Base-by-base conservation (phyloP, 148 eudicot genomes). In the Diospyros kaki region DNA sequence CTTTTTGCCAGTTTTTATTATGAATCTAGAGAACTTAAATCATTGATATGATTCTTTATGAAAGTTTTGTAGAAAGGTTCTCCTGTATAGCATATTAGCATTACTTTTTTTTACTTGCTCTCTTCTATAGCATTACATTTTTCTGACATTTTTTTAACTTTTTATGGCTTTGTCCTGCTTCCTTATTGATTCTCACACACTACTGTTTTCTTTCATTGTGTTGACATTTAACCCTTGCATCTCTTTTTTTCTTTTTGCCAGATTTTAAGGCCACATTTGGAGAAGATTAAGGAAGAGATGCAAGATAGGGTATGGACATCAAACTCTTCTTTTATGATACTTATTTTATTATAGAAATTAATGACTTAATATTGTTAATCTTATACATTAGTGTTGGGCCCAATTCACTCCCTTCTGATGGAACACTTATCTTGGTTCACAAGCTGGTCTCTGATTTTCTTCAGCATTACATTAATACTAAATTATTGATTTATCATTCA, bases 251-350 rank as follows among this genome's bases (percentile, higher is more conserved):
- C 53, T 72, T 56, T 68, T 72, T 56, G 78, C 80, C 87, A 95
- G 99, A 70, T 95, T 62, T 73, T 95, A 85, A 89, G 94, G 72
- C 99, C 99, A 69, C 80, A 79, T 50, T 74, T 95, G 80, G 98
- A 91, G 76, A 89, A 84, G 81, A 85, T 95, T 60, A 89, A 85
- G 84, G 77, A 69, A 80, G 97, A 93, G 82, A 88, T 95, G 92
- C 76, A 91, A 68, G 80, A 72, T 17, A 87, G 75, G 93, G 98
- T 95, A 89, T 81, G 80, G 2, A 63, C 50, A 43, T 75, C 50
- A 28, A 41, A 46, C 56, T 78, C 50, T 46, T 55, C 46, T 76
- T 67, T 13, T 69, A 45, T 18, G 0, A 78, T 64, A 18, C n/a
- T 50, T 18, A 58, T 56, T 61, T 18, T 6, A 43, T 66, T 55